These are phyloP conservation scores for Geosiphon pyriformis DNA, from an alignment of 192 early-diverging fungal genomes.

Conservation along the genomic window DNA sequence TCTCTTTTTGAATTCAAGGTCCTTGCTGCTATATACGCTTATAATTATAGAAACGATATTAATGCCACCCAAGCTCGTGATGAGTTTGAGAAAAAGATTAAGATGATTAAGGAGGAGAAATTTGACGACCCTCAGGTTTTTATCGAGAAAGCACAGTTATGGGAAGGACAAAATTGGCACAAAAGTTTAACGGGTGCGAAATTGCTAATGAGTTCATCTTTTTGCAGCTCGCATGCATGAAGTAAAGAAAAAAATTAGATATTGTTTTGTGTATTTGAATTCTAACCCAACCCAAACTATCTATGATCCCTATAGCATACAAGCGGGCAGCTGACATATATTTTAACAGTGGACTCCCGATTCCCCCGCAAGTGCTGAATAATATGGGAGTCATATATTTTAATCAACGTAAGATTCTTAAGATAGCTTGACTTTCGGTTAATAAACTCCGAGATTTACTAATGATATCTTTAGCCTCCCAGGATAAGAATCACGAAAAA, in stretches of 20 bases:
- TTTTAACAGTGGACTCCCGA: slow-evolving; percentile 18
- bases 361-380: slow-evolving; percentile 70
- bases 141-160: slow-evolving; percentile 60
- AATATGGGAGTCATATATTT: slow-evolving; percentile 83
- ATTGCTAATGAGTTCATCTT: too few relatives aligned
- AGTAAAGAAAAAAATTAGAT: too few relatives aligned
- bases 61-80: slow-evolving; percentile 52
- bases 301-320: too few relatives aligned
- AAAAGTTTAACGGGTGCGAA: slow-evolving; percentile 15
- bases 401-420: slow-evolving; percentile 34
- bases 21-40: slow-evolving; percentile 42
- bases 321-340: slow-evolving; percentile 12
- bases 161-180: slow-evolving; percentile 49
- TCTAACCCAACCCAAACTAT: too few relatives aligned
- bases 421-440: background rate
- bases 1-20: background rate
- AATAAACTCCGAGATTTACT: too few relatives aligned
- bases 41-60: slow-evolving; percentile 54
- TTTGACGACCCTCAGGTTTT: slow-evolving; percentile 51
- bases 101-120: slow-evolving; percentile 47
- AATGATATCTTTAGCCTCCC: background rate
- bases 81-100: slow-evolving; percentile 59
- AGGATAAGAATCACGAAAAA: slow-evolving; percentile 39
- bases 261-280: too few relatives aligned
- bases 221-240: too few relatives aligned